These are phyloP conservation scores for Endoconidiophora polonica DNA, from an alignment of 2,329 filamentous ascomycete species.

Conservation along the genomic window DNA sequence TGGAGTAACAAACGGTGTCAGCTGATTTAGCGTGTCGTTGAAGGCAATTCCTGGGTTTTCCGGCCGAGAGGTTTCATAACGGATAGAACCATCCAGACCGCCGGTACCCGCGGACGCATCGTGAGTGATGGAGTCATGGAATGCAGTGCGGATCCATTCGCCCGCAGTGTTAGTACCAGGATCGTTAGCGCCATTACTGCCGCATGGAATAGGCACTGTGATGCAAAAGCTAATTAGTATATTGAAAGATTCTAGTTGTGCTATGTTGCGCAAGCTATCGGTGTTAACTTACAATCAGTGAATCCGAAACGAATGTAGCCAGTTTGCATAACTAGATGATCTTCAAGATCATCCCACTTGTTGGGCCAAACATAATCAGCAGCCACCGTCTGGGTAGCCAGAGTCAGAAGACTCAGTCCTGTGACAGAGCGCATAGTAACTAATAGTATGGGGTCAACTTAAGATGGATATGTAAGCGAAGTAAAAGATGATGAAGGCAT, in stretches of 20 bases:
- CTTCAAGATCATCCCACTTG: constrained; percentile 15
- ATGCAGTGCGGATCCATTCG: constrained; percentile 21
- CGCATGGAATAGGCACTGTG: constrained; percentile 14
- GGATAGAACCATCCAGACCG: constrained; percentile 20
- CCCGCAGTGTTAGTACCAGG: constrained; percentile 17
- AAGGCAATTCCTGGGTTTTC: constrained; percentile 20
- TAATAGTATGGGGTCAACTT: too few relatives aligned
- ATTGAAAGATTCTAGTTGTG: too few relatives aligned
- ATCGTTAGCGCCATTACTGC: constrained; percentile 14
- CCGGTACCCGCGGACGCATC: constrained; percentile 17
- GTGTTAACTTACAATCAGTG: constrained; percentile 14
- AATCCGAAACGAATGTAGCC: constrained; percentile 15
- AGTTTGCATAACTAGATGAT: constrained; percentile 15
- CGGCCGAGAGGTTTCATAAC: constrained; percentile 18
- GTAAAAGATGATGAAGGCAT: too few relatives aligned
- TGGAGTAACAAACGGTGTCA: constrained; percentile 16
- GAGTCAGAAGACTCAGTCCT: not conserved
- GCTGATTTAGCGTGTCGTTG: constrained; percentile 18
- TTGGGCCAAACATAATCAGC: constrained; percentile 16
- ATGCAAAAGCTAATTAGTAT: not conserved
- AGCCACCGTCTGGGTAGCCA: constrained; percentile 6
- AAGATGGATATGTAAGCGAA: too few relatives aligned
- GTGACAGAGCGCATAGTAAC: constrained; percentile 1
- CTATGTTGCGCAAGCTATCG: not conserved
- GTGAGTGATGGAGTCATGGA: constrained; percentile 19